Evolutionary conservation across 2,329 filamentous ascomycete species (phyloP), one percentile per base, ranked within the genome.

Genomic region (Nemania sp.): DNA sequence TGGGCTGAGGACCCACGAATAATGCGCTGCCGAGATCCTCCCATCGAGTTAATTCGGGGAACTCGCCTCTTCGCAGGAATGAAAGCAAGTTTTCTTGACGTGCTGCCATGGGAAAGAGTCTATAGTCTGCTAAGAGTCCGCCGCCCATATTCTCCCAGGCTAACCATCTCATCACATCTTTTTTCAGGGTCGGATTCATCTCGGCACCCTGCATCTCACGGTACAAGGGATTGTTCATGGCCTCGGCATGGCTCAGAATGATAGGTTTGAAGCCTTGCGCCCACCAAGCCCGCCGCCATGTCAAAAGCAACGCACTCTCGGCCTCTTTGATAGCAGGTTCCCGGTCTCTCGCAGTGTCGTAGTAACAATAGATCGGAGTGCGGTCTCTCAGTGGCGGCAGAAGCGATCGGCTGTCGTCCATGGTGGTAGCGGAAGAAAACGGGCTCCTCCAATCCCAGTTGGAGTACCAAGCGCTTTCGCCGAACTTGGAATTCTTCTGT

Each of bases 251-350:
- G 45, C 89, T 86, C 51, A 97, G 73, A 34, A 97, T 88, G 6
- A 94, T 79, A 0, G 94, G 93, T 58, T 80, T 85, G 74, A 97
- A 97, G 9, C 93, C 94, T 65, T 95, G 86, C 0, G 92, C 91
- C 90, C 91, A 97, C 91, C 93, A 97, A 2, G 93, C 92, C 40
- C 91, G 83, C 56, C 92, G 83, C 94, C 94, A 97, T 48, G 89
- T 88, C 52, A 96, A 76, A 43, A 97, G 79, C 54, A 97, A 75
- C 54, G 86, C 82, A 66, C 87, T 87, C 69, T 97, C 90, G 3
- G 90, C 89, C 55, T 88, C 82, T 63, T 82, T 82, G 45, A 82
- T 80, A 15, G 81, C 80, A 43, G 81, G 78, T 26, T 88, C 81
- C 70, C 86, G 86, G 56, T 80, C 74, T 15, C 78, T 70, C 4